Conservation (phyloP, 2,329 filamentous ascomycete genomes). For the Leptosphaerulina australis region DNA sequence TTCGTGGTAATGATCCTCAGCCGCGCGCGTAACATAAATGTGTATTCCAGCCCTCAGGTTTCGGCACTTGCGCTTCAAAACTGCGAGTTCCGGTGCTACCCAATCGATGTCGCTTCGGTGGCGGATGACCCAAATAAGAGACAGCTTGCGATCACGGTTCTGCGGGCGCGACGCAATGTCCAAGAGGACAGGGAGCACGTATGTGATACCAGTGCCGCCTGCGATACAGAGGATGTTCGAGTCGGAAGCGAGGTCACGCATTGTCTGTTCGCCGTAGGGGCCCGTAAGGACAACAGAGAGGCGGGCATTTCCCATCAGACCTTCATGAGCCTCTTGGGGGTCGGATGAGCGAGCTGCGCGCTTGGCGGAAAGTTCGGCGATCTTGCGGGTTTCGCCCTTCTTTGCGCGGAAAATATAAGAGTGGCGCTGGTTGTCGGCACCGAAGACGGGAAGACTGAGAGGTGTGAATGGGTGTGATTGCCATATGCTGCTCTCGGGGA, state of each 20-base stretch:
- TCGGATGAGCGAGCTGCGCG: slow-evolving; percentile 29
- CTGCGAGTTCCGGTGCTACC: slow-evolving; percentile 44
- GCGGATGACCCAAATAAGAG: slow-evolving; percentile 46
- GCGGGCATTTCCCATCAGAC: slow-evolving; percentile 31
- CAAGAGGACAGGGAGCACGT: slow-evolving; percentile 45
- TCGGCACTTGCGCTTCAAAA: slow-evolving; percentile 35
- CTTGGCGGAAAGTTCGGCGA: slow-evolving; percentile 40
- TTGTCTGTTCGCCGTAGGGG: slow-evolving; percentile 43
- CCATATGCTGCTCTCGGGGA: slow-evolving; percentile 70
- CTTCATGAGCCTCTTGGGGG: slow-evolving; percentile 31
- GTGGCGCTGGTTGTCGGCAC: slow-evolving; percentile 35
- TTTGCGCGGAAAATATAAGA: slow-evolving; percentile 47
- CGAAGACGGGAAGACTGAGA: slow-evolving; percentile 34
- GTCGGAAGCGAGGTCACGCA: slow-evolving; percentile 27
- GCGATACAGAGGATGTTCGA: slow-evolving; percentile 46
- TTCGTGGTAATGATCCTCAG: slow-evolving; percentile 27
- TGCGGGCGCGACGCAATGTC: slow-evolving; percentile 35
- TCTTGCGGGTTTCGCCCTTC: slow-evolving; percentile 42
- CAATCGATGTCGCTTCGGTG: slow-evolving; percentile 43
- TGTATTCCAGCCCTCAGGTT: slow-evolving; percentile 37
- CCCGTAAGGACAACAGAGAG: slow-evolving; percentile 44
- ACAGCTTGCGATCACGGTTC: slow-evolving; percentile 34
- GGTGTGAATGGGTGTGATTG: slow-evolving; percentile 72
- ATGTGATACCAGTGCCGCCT: slow-evolving; percentile 48
- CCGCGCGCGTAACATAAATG: slow-evolving; percentile 43